Conservation (phyloP, 805 yeast genomes). For the Jamesozyma hellenica region DNA sequence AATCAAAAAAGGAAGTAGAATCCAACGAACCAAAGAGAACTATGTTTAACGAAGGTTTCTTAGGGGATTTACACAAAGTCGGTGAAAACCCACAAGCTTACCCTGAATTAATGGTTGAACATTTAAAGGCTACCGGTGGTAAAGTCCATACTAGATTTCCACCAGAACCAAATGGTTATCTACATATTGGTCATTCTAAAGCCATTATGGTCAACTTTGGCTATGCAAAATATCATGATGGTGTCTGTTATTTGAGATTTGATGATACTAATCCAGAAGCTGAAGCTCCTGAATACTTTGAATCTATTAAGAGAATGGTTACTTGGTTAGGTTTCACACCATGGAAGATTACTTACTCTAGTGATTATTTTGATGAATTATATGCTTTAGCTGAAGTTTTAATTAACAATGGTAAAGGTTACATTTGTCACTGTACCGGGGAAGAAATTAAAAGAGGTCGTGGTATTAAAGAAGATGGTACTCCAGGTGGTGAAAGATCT, state of each 20-base stretch:
- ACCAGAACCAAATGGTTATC: conserved; percentile 98
- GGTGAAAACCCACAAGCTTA: conserved; percentile 89
- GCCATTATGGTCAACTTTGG: conserved; percentile 98
- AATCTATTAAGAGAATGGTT: conserved; percentile 73
- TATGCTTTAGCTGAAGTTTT: conserved; percentile 82
- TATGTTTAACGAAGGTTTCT: conserved; percentile 91
- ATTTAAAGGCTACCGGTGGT: conserved; percentile 68
- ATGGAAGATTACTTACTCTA: conserved; percentile 89
- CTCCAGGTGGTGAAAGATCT: conserved; percentile 84
- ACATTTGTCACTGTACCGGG: conserved; percentile 86
- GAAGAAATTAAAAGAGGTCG: conserved; percentile 85
- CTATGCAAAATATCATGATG: conserved; percentile 79
- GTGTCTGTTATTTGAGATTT: conserved; percentile 83
- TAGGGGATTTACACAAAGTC: conserved; percentile 89
- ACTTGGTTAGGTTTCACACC: conserved; percentile 93
- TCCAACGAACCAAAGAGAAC: conserved; percentile 36
- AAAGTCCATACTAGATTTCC: conserved; percentile 86
- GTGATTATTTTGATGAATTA: conserved; percentile 85
- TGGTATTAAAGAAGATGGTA: conserved; percentile 86
- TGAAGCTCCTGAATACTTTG: conserved; percentile 86
- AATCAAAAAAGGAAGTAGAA: conserved; percentile 11
- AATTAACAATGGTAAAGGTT: conserved; percentile 62
- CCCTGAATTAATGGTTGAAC: conserved; percentile 76
- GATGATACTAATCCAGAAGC: conserved; percentile 99
- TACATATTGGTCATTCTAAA: conserved; percentile 97